A percentile compares a stretch with the other conserved stretches of the same genome.
Conservation (phyloP, 352 stramenopile species). For the Pythium phragmitis region DNA sequence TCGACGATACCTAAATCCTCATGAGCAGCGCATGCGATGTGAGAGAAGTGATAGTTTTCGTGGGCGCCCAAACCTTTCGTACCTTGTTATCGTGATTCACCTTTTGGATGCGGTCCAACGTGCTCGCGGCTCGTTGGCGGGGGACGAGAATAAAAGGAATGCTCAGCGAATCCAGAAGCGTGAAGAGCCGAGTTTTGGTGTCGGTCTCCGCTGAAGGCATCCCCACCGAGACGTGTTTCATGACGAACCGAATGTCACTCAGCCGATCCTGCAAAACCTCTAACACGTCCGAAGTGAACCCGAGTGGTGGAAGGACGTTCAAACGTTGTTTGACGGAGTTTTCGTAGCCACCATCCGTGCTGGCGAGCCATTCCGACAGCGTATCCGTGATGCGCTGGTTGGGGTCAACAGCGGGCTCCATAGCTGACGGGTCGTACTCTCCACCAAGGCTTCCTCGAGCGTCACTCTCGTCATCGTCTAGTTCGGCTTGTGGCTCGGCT, state of each 20-base stretch:
- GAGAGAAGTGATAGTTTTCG: not conserved
- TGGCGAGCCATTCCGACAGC: constrained; percentile 9
- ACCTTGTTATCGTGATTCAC: constrained; percentile 10
- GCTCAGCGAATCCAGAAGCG: not conserved
- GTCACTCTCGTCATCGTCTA: not conserved
- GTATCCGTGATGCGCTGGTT: not conserved
- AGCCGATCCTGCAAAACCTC: not conserved
- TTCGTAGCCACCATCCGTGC: not conserved
- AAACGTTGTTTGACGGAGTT: not conserved
- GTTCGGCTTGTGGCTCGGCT: not conserved
- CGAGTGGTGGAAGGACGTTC: not conserved
- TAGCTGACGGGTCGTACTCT: not conserved
- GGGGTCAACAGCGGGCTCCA: not conserved
- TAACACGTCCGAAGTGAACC: not conserved
- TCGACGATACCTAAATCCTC: not conserved
- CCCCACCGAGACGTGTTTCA: not conserved
- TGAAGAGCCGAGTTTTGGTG: not conserved
- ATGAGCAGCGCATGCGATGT: not conserved
- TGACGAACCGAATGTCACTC: constrained; percentile 4
- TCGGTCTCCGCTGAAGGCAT: not conserved
- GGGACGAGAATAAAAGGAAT: constrained; percentile 4
- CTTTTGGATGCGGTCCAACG: constrained; percentile 3
- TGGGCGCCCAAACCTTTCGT: not conserved
- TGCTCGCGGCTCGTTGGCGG: constrained; percentile 3
- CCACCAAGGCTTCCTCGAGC: not conserved